phyloP scores from a whole-genome alignment of 116 monocot species.

The Zostera marina region DNA sequence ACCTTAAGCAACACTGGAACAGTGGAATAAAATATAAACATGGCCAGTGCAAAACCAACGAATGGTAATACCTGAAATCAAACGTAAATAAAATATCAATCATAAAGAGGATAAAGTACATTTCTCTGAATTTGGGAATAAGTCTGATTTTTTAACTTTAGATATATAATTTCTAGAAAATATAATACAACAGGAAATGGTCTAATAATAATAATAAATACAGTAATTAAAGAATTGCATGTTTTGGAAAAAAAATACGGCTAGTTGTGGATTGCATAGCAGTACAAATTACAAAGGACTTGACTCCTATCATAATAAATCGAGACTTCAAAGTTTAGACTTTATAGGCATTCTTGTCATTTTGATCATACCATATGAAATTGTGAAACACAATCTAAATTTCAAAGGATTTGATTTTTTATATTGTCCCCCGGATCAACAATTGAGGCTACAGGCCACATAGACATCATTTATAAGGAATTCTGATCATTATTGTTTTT shows the following conservation, averaged over 20 bases:
- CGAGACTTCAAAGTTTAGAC: background rate
- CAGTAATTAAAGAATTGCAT: background rate
- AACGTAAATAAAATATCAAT: background rate
- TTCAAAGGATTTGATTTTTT: background rate
- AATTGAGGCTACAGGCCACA: background rate
- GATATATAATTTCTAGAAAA: background rate
- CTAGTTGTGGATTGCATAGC: background rate
- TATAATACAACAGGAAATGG: background rate
- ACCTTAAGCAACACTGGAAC: constrained; percentile 82
- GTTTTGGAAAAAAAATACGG: background rate
- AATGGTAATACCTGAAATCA: constrained; percentile 58
- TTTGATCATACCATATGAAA: background rate
- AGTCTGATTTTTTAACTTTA: too few relatives aligned
- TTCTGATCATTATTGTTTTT: too few relatives aligned
- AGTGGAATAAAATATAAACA: constrained; percentile 85
- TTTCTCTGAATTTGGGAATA: background rate
- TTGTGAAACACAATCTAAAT: too few relatives aligned
- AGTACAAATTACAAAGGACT: background rate
- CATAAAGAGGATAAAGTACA: background rate
- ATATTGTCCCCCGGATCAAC: background rate
- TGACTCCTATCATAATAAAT: background rate
- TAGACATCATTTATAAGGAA: background rate
- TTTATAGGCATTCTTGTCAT: background rate
- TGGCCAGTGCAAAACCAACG: constrained; percentile 58
- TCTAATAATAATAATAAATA: too few relatives aligned